Evolutionary conservation across 805 yeast genomes (phyloP).

Genomic region (Kodamaea sagamina): DNA sequence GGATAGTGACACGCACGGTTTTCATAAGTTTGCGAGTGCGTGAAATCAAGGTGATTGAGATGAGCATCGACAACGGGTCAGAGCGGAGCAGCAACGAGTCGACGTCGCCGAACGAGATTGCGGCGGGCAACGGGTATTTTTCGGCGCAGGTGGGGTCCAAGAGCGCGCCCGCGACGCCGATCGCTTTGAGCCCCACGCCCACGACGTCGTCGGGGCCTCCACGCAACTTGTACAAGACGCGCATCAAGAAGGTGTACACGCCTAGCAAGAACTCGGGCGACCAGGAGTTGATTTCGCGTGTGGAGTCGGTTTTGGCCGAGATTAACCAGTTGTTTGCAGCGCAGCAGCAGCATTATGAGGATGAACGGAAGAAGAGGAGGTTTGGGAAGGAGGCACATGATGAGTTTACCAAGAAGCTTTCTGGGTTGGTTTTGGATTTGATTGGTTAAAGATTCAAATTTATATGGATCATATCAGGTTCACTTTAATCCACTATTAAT

Average conservation of each 20-base stretch:
- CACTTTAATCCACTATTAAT: too few species aligned
- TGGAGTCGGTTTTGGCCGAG: slow-evolving; percentile 33
- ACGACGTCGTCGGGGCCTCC: not conserved
- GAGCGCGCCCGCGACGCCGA: slow-evolving; percentile 2
- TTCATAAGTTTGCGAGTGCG: slow-evolving; percentile 47
- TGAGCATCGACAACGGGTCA: slow-evolving; percentile 21
- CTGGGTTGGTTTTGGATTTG: slow-evolving; percentile 13
- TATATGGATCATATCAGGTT: too few species aligned
- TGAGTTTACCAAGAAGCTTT: slow-evolving; percentile 12
- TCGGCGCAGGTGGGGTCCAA: not conserved
- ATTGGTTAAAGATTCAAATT: slow-evolving; percentile 8
- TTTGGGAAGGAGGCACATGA: slow-evolving; percentile 2
- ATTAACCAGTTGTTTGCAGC: slow-evolving; percentile 22
- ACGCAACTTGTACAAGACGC: slow-evolving; percentile 32
- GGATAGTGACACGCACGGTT: slow-evolving; percentile 38
- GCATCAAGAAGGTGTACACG: slow-evolving; percentile 38
- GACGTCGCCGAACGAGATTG: slow-evolving; percentile 2
- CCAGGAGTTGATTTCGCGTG: slow-evolving; percentile 24
- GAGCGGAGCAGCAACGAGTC: not conserved
- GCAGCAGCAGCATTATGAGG: slow-evolving; percentile 2
- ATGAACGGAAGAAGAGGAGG: not conserved
- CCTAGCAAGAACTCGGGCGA: slow-evolving; percentile 38
- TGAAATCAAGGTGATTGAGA: slow-evolving; percentile 47
- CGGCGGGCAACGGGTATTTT: slow-evolving; percentile 3
- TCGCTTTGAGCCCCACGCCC: slow-evolving; percentile 1